Base-by-base conservation (phyloP, 768 basidiomycete genomes). In the Lactarius sp. region DNA sequence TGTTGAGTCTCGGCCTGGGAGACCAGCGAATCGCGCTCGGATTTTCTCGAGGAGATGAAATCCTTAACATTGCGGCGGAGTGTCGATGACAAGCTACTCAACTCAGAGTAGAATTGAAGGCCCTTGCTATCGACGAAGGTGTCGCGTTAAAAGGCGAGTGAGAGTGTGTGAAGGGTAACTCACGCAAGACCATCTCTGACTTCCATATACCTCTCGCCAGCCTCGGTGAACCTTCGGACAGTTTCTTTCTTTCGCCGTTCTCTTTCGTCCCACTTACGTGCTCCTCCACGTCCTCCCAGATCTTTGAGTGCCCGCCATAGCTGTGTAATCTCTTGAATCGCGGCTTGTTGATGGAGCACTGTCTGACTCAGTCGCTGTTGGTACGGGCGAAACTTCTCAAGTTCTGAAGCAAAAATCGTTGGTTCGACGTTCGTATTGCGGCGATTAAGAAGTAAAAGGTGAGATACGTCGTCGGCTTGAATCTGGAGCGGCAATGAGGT, bases 391-490 rank as follows among this genome's bases (percentile, higher is more conserved):
- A 98, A 98, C 75, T 98, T 99, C 75, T 98, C 96, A 22, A 98
- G 82, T 72, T 98, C 94, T 9, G 88, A 83, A 0, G 94, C 91
- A 68, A 98, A 99, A 18, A 99, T 79, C 0, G 92, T 82, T 0
- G 90, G 88, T 68, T 98, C 94, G 10, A 90, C 88, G 27, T 83
- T 83, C 14, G 84, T 80, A 67, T 94, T 90, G 31, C 94, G 88
- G 37, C 93, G 85, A 72, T 96, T 96, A 54, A 98, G 83, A 4
- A 99, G 82, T 0, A 98, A 83, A 1, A 97, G 80, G 71, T 96
- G 93, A 0, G 96, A 99, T 33, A 98, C 96, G 68, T 99, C 97
- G 75, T 99, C 97, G 33, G 81, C 79, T 85, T 98, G 97, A 52
- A 97, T 83, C 94, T 98, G 27, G 16, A 55, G 34, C 34, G 49